Base-by-base conservation (phyloP, 2,329 filamentous ascomycete species). In the Pseudogymnoascus sp. region DNA sequence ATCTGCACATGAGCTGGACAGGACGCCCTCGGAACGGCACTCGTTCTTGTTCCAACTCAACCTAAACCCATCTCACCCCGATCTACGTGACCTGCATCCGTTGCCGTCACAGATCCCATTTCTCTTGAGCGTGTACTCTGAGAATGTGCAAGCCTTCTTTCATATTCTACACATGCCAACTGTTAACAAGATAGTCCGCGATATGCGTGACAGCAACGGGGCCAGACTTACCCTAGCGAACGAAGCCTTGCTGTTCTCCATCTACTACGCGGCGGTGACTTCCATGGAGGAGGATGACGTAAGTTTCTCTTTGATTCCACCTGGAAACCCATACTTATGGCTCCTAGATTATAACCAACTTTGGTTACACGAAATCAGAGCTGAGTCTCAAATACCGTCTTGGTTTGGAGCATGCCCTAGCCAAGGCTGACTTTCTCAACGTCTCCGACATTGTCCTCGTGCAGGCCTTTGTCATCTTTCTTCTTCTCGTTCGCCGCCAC, bases 271-370 rank as follows among this genome's bases (percentile, higher is more conserved):
- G 0, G 77, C 81, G 0, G 70, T 84, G 6, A 78, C 75, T 0
- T 83, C 81, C 0, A 81, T 84, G 80, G 80, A 83, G 8, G 79
- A 81, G 3, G 79, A 82, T 0, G 81, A 84, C 68, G 79, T 82
- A 64, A 69, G 76, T 70, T 28, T 20, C 41, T n/a, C 33, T 25
- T 25, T 59, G 15, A 4, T 7, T 6, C 8, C n/a, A 7, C n/a
- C 7, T 4, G n/a, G 36, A 38, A 38, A 8, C 2, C 43, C 5
- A 28, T 50, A 28, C 43, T 62, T 8, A 59, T 36, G 14, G 20
- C 33, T 36, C n/a, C 14, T 59, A 83, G 72, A 60, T 72, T 7
- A 74, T 75, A 61, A 72, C 71, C 14, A 81, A 79, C 60, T 82
- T 83, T 60, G 77, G 77, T 8, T 71, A 74, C 4, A 74, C 80